Evolutionary conservation across 805 yeast genomes (phyloP).

Genomic region (Candida qinlingensis): DNA sequence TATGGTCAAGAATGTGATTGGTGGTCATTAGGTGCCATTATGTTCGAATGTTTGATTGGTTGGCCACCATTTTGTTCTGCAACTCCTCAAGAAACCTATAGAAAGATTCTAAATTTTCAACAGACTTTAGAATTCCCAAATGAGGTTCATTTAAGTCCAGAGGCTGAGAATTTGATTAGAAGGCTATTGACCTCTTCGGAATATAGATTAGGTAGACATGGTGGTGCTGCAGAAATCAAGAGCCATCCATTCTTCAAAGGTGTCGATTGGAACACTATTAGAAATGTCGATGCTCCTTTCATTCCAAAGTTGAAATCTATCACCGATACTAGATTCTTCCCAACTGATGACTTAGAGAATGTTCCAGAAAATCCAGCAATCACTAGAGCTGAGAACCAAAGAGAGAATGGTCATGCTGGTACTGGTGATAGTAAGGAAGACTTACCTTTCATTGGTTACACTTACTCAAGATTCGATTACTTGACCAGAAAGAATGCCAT

Average conservation of each 20-base stretch:
- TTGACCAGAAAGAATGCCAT: conserved; percentile 66
- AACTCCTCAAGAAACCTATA: conserved; percentile 90
- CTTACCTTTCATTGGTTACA: conserved; percentile 94
- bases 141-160: conserved; percentile 86
- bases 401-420: conserved; percentile 39
- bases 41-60: conserved; percentile 93
- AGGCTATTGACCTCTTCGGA: conserved; percentile 84
- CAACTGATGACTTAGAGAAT: conserved; percentile 92
- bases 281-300: conserved; percentile 83
- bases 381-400: conserved; percentile 60
- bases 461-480: conserved; percentile 91
- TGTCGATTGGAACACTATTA: conserved; percentile 70
- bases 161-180: conserved; percentile 83
- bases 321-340: conserved; percentile 96
- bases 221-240: conserved; percentile 59
- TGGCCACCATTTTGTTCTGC: conserved; percentile 97
- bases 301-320: conserved; percentile 88
- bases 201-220: conserved; percentile 67
- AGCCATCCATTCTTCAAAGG: conserved; percentile 79
- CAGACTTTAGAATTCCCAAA: conserved; percentile 76
- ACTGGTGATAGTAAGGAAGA: conserved; percentile 67
- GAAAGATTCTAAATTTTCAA: conserved; percentile 90
- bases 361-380: conserved; percentile 86
- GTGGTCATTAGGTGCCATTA: conserved; percentile 97
- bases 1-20: conserved; percentile 97